Evolutionary conservation across 2,329 filamentous ascomycete species (phyloP).

Genomic region (Colletotrichum sp.): DNA sequence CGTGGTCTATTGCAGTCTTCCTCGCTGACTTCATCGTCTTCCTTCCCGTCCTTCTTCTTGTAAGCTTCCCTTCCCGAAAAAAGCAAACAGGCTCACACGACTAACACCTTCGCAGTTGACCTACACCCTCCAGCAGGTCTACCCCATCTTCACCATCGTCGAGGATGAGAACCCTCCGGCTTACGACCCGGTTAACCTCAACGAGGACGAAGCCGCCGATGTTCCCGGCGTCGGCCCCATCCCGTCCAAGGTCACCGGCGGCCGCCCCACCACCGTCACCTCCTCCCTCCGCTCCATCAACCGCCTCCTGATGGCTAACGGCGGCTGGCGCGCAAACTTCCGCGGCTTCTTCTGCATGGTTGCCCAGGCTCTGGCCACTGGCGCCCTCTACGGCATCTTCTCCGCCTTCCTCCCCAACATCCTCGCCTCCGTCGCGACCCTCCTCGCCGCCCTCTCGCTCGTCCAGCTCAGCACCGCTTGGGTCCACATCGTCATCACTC

Average conservation of each 20-base stretch:
- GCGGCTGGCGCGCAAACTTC: slow-evolving; percentile 70
- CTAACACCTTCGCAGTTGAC: slow-evolving; percentile 37
- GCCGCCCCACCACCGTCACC: slow-evolving; percentile 46
- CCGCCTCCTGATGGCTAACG: slow-evolving; percentile 63
- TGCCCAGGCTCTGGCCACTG: slow-evolving; percentile 37
- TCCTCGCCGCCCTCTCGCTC: slow-evolving; percentile 64
- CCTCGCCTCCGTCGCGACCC: slow-evolving; percentile 53
- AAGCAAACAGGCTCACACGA: neutral
- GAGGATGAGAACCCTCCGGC: slow-evolving; percentile 62
- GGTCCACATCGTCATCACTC: slow-evolving; percentile 86
- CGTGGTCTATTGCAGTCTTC: slow-evolving; percentile 45
- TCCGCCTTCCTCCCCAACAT: slow-evolving; percentile 45
- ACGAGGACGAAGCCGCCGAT: slow-evolving; percentile 41
- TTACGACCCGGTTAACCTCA: slow-evolving; percentile 56
- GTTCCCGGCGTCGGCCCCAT: slow-evolving; percentile 25
- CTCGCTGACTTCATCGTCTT: slow-evolving; percentile 48
- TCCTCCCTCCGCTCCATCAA: slow-evolving; percentile 56
- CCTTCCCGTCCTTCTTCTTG: slow-evolving; percentile 47
- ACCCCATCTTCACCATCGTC: slow-evolving; percentile 60
- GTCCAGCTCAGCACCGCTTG: slow-evolving; percentile 77
- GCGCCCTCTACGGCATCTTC: slow-evolving; percentile 49
- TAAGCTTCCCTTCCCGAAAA: slow-evolving; percentile 30
- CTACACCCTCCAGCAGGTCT: slow-evolving; percentile 57
- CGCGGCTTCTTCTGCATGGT: slow-evolving; percentile 66
- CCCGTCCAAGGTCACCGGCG: slow-evolving; percentile 29